Percentiles rank a stretch among this genome's conserved stretches.
phyloP scores from a whole-genome alignment of 495 filamentous ascomycete species.

The Alectoria sarmentosa region DNA sequence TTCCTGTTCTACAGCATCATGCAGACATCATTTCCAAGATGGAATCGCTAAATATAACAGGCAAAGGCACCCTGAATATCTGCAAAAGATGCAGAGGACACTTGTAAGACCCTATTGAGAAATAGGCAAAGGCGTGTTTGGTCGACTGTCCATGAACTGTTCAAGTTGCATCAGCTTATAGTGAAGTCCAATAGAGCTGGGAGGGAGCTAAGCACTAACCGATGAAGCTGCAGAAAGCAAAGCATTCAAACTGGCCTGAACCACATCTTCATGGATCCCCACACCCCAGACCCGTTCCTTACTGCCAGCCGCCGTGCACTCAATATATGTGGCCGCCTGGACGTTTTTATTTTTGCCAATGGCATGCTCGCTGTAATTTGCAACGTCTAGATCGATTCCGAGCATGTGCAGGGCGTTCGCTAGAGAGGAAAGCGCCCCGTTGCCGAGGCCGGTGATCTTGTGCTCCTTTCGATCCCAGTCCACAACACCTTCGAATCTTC shows the following conservation, averaged over 20 bases:
- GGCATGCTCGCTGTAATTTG: slow-evolving; percentile 94
- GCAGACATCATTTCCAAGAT: neutral
- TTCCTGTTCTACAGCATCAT: neutral
- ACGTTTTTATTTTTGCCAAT: slow-evolving; percentile 64
- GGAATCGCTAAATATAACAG: neutral
- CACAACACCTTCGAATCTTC: slow-evolving; percentile 82
- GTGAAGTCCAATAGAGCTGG: neutral
- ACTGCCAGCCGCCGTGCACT: slow-evolving; percentile 68
- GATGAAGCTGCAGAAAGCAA: slow-evolving; percentile 72
- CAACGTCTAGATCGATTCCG: slow-evolving; percentile 87
- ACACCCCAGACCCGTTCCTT: slow-evolving; percentile 85
- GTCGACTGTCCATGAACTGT: slow-evolving; percentile 22
- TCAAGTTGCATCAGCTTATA: neutral
- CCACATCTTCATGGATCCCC: slow-evolving; percentile 90
- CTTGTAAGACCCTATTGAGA: neutral
- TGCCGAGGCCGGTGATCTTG: slow-evolving; percentile 69
- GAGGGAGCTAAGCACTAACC: neutral
- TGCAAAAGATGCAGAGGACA: neutral
- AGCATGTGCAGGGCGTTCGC: slow-evolving; percentile 73
- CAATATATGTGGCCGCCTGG: slow-evolving; percentile 91
- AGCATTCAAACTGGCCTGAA: slow-evolving; percentile 86
- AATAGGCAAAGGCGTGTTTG: slow-evolving; percentile 14
- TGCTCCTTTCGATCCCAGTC: slow-evolving; percentile 77
- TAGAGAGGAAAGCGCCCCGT: slow-evolving; percentile 83
- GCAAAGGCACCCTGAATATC: neutral